Percentiles rank a stretch among this genome's conserved stretches.
phyloP scores from a whole-genome alignment of 495 filamentous ascomycete genomes.

The Umbilicaria muhlenbergii region DNA sequence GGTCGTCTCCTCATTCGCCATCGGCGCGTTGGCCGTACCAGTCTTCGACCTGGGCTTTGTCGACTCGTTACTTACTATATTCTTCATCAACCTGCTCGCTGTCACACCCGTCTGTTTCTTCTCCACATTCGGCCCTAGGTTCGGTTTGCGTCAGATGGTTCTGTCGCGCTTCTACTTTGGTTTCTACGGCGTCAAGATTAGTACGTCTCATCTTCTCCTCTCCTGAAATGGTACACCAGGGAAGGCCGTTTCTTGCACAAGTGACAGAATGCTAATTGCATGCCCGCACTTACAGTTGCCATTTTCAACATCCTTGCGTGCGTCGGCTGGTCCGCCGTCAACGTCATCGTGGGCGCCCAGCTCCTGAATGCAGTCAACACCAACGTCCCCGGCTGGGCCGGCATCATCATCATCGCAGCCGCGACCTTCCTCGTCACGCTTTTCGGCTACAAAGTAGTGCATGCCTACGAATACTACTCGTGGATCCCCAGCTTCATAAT shows the following conservation, averaged over 20 bases:
- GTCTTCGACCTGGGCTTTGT: conserved; percentile 58
- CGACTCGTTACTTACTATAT: conserved; percentile 57
- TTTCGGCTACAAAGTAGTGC: conserved; percentile 72
- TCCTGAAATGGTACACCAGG: background rate
- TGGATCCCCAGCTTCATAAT: conserved; percentile 68
- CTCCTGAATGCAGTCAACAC: conserved; percentile 62
- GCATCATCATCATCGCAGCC: conserved; percentile 61
- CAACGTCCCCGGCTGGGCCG: conserved; percentile 55
- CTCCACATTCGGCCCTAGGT: conserved; percentile 60
- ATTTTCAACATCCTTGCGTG: conserved; percentile 64
- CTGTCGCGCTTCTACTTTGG: conserved; percentile 75
- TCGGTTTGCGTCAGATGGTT: conserved; percentile 75
- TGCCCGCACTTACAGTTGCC: conserved; percentile 33
- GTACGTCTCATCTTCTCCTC: conserved; percentile 26
- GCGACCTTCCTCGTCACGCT: conserved; percentile 55
- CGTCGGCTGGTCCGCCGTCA: conserved; percentile 61
- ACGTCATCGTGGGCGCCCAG: conserved; percentile 72
- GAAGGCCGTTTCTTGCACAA: background rate
- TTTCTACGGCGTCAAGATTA: conserved; percentile 53
- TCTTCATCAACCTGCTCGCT: conserved; percentile 69
- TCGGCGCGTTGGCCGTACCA: conserved; percentile 55
- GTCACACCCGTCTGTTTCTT: conserved; percentile 65
- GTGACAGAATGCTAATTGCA: background rate
- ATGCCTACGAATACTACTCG: conserved; percentile 61
- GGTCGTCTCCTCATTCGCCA: conserved; percentile 69